These are phyloP conservation scores for Phytophthora palmivora DNA, from an alignment of 352 stramenopile genomes.

Conservation along the genomic window DNA sequence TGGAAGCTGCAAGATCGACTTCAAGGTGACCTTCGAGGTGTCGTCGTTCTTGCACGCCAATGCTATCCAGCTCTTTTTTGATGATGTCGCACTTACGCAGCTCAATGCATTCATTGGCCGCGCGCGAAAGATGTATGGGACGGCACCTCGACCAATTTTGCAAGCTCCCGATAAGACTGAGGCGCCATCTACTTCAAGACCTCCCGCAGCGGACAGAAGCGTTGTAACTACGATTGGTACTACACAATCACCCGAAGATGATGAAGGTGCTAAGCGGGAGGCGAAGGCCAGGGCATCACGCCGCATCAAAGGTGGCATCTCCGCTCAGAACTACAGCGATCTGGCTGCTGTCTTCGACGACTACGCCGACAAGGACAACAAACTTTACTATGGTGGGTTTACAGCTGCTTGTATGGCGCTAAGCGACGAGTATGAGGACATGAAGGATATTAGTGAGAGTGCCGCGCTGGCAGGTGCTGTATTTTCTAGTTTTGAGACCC, in stretches of 20 bases:
- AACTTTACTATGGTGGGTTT: slow-evolving; percentile 75
- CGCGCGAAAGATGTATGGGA: slow-evolving; percentile 59
- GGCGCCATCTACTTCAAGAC: slow-evolving; percentile 6
- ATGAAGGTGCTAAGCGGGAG: slow-evolving; percentile 15
- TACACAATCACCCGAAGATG: background rate
- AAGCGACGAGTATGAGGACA: slow-evolving; percentile 62
- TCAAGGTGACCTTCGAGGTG: slow-evolving; percentile 86
- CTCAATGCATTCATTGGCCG: slow-evolving; percentile 85
- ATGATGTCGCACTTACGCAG: slow-evolving; percentile 82
- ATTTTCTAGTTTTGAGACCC: slow-evolving; percentile 79
- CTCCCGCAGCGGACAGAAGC: slow-evolving; percentile 1
- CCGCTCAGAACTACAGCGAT: slow-evolving; percentile 57
- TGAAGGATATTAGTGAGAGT: slow-evolving; percentile 69
- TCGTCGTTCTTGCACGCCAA: slow-evolving; percentile 83
- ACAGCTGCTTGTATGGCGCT: slow-evolving; percentile 64
- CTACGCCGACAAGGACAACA: slow-evolving; percentile 57
- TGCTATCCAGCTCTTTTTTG: slow-evolving; percentile 86
- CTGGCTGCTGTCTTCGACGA: slow-evolving; percentile 58
- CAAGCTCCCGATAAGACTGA: slow-evolving; percentile 14
- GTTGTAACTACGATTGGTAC: background rate
- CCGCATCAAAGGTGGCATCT: slow-evolving; percentile 60
- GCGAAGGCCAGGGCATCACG: slow-evolving; percentile 29
- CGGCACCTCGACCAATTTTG: slow-evolving; percentile 19
- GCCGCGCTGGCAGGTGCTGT: slow-evolving; percentile 70
- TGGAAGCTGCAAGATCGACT: slow-evolving; percentile 75